A percentile compares a stretch with the other conserved stretches of the same genome.
Evolutionary conservation across 176 grass and related monocot species (phyloP).

Genomic region (Tillandsia leiboldiana): DNA sequence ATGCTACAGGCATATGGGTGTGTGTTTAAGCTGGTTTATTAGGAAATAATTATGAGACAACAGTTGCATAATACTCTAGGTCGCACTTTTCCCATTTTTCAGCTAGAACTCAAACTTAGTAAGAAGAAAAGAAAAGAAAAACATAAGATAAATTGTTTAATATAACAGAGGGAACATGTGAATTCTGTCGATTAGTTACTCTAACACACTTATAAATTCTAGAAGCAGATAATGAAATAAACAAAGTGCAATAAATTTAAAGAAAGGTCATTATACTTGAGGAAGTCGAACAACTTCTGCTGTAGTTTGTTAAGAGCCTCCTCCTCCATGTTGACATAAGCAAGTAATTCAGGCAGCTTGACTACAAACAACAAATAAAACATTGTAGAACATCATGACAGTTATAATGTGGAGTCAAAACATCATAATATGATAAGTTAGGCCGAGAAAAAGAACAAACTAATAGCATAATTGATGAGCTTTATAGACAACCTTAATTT

Average conservation of each 20-base stretch:
- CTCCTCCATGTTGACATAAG: constrained; percentile 87
- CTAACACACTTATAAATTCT: not conserved
- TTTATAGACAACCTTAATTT: no score
- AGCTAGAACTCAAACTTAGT: no score
- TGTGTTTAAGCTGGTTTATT: no score
- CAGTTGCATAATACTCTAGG: no score
- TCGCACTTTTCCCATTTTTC: no score
- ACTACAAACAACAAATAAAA: constrained; percentile 32
- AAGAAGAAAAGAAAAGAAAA: not conserved
- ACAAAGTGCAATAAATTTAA: constrained; percentile 3
- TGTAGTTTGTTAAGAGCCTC: constrained; percentile 71
- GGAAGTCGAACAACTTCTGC: constrained; percentile 72
- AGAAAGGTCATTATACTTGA: constrained; percentile 56
- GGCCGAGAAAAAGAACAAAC: no score
- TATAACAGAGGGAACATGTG: no score
- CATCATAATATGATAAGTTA: no score
- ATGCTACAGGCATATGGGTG: no score
- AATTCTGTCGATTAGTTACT: not conserved
- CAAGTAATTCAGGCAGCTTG: constrained; percentile 85
- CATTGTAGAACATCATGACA: not conserved
- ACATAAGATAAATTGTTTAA: not conserved
- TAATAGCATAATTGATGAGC: no score
- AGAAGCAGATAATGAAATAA: constrained; percentile 3
- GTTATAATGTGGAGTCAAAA: not conserved
- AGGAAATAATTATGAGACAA: no score